These are phyloP conservation scores for Penicillium lividum DNA, from an alignment of 495 filamentous ascomycete genomes.

Conservation along the genomic window DNA sequence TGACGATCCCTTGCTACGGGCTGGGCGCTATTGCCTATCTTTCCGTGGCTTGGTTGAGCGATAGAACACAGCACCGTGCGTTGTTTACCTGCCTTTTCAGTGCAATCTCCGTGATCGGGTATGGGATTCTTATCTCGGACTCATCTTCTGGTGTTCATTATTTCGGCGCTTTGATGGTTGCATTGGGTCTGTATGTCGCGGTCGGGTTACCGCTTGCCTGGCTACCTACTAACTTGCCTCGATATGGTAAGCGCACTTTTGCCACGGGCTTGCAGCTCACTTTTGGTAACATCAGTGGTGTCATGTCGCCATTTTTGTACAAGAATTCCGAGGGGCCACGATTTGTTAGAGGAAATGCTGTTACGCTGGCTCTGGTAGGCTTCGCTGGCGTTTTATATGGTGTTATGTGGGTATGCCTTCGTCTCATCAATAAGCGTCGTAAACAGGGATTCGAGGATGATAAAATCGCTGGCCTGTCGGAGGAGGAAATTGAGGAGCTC, in stretches of 20 bases:
- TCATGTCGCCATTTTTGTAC: constrained; percentile 65
- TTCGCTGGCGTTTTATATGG: constrained; percentile 46
- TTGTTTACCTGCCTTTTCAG: constrained; percentile 60
- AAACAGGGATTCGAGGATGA: constrained; percentile 53
- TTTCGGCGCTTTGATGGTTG: constrained; percentile 70
- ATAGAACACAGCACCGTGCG: constrained; percentile 60
- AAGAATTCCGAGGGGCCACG: constrained; percentile 40
- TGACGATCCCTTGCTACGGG: constrained; percentile 78
- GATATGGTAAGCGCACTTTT: constrained; percentile 72
- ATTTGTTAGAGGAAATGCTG: constrained; percentile 45
- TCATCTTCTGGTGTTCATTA: constrained; percentile 65
- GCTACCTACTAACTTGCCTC: constrained; percentile 58
- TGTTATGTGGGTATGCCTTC: constrained; percentile 57
- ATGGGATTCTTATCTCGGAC: constrained; percentile 63
- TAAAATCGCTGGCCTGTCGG: constrained; percentile 55
- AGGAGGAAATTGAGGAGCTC: constrained; percentile 67
- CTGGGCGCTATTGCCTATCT: constrained; percentile 69
- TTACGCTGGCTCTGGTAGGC: constrained; percentile 47
- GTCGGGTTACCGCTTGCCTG: constrained; percentile 73
- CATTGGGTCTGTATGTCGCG: constrained; percentile 67
- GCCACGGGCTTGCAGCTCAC: constrained; percentile 68
- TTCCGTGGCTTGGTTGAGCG: constrained; percentile 59
- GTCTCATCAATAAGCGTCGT: constrained; percentile 55
- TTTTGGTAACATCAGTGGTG: constrained; percentile 66
- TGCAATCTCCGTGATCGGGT: constrained; percentile 63